Base-by-base conservation (phyloP, 768 basidiomycete genomes). In the Erythrobasidium yunnanense region DNA sequence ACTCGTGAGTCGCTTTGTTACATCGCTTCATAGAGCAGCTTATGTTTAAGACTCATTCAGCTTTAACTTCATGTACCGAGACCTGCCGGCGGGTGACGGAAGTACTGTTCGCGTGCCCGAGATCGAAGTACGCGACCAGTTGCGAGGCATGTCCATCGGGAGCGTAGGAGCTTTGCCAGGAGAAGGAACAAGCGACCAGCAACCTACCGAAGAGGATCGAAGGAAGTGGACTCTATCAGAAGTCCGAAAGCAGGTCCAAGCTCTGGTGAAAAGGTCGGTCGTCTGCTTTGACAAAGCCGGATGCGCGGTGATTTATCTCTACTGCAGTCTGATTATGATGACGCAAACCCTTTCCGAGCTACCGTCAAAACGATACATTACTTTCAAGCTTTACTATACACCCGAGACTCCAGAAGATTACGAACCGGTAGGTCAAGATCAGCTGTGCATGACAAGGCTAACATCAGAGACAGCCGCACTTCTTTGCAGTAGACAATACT, bases 311-410 rank as follows among this genome's bases (percentile, higher is more conserved):
- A 22, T 20, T 56, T 38, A 58, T 30, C 33, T 18, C 27, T 8
- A 15, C 25, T 1, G 0, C 62, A 70, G 69, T 23, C 47, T 70
- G 15, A 67, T 72, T 47, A 65, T 65, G 15, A 67, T 45, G 20
- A 71, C 69, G 11, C 66, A 69, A 20, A 54, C 60, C 1, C 68
- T 72, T 35, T 66, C 69, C 54, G 38, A 45, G 33, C 38, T 65
- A 20, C 18, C 72, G 87, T 88, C 83, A 71, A 84, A 84, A 51
- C 85, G 89, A 33, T 91, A 81, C 72, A 87, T 88, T n/a, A 87
- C 85, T 22, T 88, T 91, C 79, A 91, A 92, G 74, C 76, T 88
- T 11, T 88, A 86, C 73, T 91, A 90, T 74, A 86, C 85, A 15
- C 84, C 87, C 51, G 79, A 83, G 22, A 85, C 88, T 13, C 90